These are phyloP conservation scores for Phytophthora boehmeriae DNA, from an alignment of 352 stramenopile genomes.

Conservation along the genomic window DNA sequence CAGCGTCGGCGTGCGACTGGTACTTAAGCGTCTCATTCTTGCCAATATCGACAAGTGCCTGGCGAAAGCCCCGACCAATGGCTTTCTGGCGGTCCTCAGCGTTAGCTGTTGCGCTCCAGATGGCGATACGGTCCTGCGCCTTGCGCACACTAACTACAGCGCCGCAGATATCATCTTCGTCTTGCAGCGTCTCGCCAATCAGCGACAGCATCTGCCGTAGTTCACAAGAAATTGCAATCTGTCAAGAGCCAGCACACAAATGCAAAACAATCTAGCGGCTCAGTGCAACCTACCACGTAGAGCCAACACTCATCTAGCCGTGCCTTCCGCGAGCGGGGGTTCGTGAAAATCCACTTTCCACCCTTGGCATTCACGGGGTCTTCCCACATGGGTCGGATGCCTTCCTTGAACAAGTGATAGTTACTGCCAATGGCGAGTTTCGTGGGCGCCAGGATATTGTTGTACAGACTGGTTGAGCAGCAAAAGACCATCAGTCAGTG, in stretches of 20 bases:
- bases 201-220: conserved; percentile 90
- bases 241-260: conserved; percentile 7
- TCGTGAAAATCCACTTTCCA: conserved; percentile 97
- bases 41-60: conserved; percentile 79
- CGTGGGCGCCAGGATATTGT: conserved; percentile 93
- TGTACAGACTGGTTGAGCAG: conserved; percentile 78
- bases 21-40: conserved; percentile 92
- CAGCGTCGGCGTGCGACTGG: conserved; percentile 87
- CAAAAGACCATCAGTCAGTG: conserved; percentile 4
- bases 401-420: conserved; percentile 98
- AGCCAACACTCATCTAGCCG: conserved; percentile 96
- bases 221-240: background rate
- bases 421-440: conserved; percentile 93
- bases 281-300: conserved; percentile 81
- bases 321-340: conserved; percentile 93
- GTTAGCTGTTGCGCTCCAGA: conserved; percentile 92
- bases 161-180: conserved; percentile 94
- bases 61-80: conserved; percentile 83
- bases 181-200: conserved; percentile 96
- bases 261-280: background rate
- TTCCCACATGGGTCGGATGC: conserved; percentile 98
- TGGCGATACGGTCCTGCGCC: conserved; percentile 94
- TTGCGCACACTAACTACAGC: conserved; percentile 96
- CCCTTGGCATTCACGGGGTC: conserved; percentile 94
- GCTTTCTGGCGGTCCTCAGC: conserved; percentile 77